Evolutionary conservation across 1,139 yeast genomes (phyloP), one percentile per base, ranked within the genome.

Genomic region (Candida smagusa): DNA sequence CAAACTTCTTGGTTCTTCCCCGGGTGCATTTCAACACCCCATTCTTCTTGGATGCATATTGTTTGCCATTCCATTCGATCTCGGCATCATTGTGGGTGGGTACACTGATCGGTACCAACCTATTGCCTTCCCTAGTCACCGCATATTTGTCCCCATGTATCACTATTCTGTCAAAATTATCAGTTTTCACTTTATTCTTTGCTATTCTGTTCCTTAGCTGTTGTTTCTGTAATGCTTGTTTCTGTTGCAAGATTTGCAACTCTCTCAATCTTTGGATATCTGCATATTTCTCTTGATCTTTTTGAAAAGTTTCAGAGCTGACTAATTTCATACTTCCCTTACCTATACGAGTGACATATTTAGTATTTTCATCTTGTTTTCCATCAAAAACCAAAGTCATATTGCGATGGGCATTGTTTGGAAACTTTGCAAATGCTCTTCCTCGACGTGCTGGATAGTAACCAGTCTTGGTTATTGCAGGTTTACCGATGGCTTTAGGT

Each of bases 281-380:
- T 30, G 34, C 27, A 13, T 36, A 33, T 31, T 44, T 47, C 28
- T 52, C 49, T 12, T 52, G 50, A n/a, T 70, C 68, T 30, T 61
- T 51, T 28, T 66, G 61, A 38, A 60, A 67, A 1, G 65, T 44
- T 9, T 50, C 54, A 11, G 60, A 52, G 38, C 60, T 70, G 3
- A 70, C 67, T 13, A 72, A 48, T 5, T 66, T 53, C 58, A 64
- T 56, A 4, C 72, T 71, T 16, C 64, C 61, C 28, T 56, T 54
- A 2, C 69, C 58, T 12, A 54, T 52, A 7, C 42, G 43, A 6
- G 48, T 36, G 5, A 65, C 56, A 41, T 56, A 65, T 7, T 28
- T 32, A 21, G 29, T 24, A 30, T n/a, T 9, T 19, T 31, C 29
- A 13, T 8, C 9, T 9, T 25, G 9, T 12, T 28, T 23, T 9